Evolutionary conservation across 768 basidiomycete species (phyloP), one percentile per base, ranked within the genome.

Genomic region (Amanita pallidorosea): DNA sequence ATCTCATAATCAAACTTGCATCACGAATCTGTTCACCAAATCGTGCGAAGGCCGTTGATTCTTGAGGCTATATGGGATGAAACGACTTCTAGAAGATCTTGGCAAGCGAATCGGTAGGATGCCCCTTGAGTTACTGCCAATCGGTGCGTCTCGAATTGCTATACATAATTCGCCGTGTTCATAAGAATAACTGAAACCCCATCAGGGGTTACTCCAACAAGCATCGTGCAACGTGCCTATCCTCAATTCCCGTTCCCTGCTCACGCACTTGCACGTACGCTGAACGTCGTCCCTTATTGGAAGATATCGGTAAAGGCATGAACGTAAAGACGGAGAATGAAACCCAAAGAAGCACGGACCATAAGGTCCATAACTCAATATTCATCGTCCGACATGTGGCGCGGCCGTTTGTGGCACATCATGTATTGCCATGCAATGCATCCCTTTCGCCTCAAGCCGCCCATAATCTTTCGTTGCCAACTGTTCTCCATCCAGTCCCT

Each of bases 401-500:
- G 58, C 65, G 3, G 68, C 74, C 52, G 67, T 74, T 9, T 77
- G 75, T 54, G 70, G 69, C 9, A 62, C 64, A 5, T 52, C 52
- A 15, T 77, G 75, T 74, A 41, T 22, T 22, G 53, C 37, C 37
- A 23, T 42, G 31, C 4, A 31, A 31, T 11, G 15, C 22, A 18
- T 23, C 7, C 25, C 23, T 15, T 23, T 43, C 9, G 18, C 18
- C 22, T 41, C 11, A 13, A 41, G 12, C 17, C 43, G 25, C 27
- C 8, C 25, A 27, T 15, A 15, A 44, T 29, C 25, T 18, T 15
- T n/a, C 54, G 60, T 53, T 52, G 72, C 67, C 5, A 70, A 71
- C 59, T 77, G 73, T 65, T 77, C 74, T 8, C 70, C 71, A 2
- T 8, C 70, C 71, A 2, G 55, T 70, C 2, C 75, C 74, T 1